A percentile compares a stretch with the other conserved stretches of the same genome.
phyloP scores from a whole-genome alignment of 805 yeast genomes.

The Candida stauntonica region DNA sequence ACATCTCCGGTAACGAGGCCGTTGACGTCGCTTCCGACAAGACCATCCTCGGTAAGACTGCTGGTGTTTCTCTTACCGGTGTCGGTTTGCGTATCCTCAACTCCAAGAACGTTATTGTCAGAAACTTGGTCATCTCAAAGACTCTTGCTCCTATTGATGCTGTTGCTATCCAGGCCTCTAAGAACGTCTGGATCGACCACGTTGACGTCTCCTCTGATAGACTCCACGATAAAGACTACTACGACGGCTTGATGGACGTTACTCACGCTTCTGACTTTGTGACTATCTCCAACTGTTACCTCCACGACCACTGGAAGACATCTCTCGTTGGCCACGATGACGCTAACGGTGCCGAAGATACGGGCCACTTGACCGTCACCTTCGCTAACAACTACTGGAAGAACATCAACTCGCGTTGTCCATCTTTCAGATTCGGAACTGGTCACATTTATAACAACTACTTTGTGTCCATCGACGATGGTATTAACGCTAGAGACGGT shows the following conservation, averaged over 20 bases:
- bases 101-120: slow-evolving; percentile 2
- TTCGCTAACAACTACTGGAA: slow-evolving; percentile 2
- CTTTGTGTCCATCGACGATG: not conserved
- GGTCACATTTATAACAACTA: slow-evolving; percentile 4
- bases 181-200: slow-evolving; percentile 6
- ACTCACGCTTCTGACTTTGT: slow-evolving; percentile 4
- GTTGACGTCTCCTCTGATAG: slow-evolving; percentile 2
- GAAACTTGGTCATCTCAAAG: slow-evolving; percentile 5
- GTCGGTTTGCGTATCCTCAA: slow-evolving; percentile 1
- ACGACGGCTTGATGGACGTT: slow-evolving; percentile 4
- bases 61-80: slow-evolving; percentile 4
- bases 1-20: slow-evolving; percentile 4
- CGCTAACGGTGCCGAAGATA: slow-evolving; percentile 3
- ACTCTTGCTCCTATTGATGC: slow-evolving; percentile 2
- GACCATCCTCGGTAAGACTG: slow-evolving; percentile 5
- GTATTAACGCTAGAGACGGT: slow-evolving; percentile 4
- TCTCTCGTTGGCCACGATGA: slow-evolving; percentile 5
- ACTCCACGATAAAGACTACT: slow-evolving; percentile 4
- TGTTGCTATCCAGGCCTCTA: not conserved
- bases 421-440: slow-evolving; percentile 6
- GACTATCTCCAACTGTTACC: slow-evolving; percentile 3
- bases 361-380: slow-evolving; percentile 4
- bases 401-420: slow-evolving; percentile 2
- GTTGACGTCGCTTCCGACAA: slow-evolving; percentile 3
- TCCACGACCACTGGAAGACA: slow-evolving; percentile 6